phyloP scores from a whole-genome alignment of 139 green algal species.

The Limnomonas spitsbergensis region DNA sequence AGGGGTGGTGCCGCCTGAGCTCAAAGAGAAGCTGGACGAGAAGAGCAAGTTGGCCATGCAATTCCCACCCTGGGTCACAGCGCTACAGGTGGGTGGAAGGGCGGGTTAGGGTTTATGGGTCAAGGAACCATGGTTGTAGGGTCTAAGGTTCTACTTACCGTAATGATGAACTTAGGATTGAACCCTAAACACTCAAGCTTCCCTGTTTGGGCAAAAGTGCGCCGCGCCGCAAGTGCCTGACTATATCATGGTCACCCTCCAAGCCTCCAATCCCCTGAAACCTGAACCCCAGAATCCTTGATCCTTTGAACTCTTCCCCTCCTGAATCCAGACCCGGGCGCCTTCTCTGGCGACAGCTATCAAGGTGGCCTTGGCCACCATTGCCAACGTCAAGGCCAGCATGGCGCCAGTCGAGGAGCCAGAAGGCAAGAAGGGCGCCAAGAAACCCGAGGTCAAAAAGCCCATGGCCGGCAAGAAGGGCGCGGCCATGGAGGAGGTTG shows the following conservation, averaged over 20 bases:
- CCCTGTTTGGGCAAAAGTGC: no score
- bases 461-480: neutral
- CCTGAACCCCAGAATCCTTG: no score
- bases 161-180: no score
- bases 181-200: no score
- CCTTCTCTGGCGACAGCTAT: conserved; percentile 9
- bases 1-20: conserved; percentile 26
- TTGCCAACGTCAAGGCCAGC: neutral
- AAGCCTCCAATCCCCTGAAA: neutral
- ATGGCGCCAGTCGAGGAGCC: conserved; percentile 14
- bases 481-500: conserved; percentile 20
- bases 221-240: no score
- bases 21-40: conserved; percentile 43
- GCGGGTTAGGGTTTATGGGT: no score
- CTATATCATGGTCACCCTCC: no score
- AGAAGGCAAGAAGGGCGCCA: conserved; percentile 15
- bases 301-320: no score
- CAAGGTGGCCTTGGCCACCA: conserved; percentile 14
- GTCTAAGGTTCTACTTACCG: no score
- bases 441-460: neutral
- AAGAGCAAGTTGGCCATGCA: conserved; percentile 32
- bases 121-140: no score
- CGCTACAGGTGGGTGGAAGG: no score
- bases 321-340: neutral
- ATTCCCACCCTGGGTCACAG: conserved; percentile 21